Evolutionary conservation across 148 eudicot genomes (phyloP).

Genomic region (Selenicereus undatus): DNA sequence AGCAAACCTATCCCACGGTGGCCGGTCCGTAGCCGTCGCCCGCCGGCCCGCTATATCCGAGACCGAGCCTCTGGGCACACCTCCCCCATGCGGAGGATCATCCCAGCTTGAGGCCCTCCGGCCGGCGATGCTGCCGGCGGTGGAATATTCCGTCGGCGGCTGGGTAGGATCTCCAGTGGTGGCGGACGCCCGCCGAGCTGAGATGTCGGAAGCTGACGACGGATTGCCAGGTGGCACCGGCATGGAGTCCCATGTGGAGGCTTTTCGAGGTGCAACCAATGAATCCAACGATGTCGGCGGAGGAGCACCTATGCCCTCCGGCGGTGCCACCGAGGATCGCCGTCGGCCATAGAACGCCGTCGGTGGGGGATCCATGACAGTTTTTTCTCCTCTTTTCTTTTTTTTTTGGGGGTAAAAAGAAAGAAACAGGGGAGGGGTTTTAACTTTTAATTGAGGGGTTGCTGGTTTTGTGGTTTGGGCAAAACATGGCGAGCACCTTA

Average conservation of each 20-base stretch:
- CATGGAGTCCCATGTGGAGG: slow-evolving; percentile 5
- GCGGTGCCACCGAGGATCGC: not conserved
- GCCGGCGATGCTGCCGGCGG: not conserved
- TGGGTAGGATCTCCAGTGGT: not conserved
- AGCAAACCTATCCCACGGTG: not conserved
- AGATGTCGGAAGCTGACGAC: not conserved
- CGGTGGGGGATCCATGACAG: not conserved
- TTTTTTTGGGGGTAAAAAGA: no score
- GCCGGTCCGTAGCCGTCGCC: not conserved
- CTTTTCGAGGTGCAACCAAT: slow-evolving; percentile 4
- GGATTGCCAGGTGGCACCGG: not conserved
- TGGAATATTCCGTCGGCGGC: not conserved
- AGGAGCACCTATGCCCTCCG: not conserved
- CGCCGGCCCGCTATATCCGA: not conserved
- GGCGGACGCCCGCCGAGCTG: not conserved
- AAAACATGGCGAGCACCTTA: no score
- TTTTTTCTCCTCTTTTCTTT: not conserved
- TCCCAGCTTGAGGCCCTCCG: not conserved
- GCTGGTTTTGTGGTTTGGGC: no score
- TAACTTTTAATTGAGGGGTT: no score
- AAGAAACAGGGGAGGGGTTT: no score
- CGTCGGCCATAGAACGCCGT: not conserved
- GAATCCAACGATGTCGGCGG: not conserved
- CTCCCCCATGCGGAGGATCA: not conserved
- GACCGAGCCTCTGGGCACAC: not conserved